Percentiles rank a stretch among this genome's conserved stretches.
Evolutionary conservation across 257 asterid species (phyloP).

Genomic region (Solanum chilense): DNA sequence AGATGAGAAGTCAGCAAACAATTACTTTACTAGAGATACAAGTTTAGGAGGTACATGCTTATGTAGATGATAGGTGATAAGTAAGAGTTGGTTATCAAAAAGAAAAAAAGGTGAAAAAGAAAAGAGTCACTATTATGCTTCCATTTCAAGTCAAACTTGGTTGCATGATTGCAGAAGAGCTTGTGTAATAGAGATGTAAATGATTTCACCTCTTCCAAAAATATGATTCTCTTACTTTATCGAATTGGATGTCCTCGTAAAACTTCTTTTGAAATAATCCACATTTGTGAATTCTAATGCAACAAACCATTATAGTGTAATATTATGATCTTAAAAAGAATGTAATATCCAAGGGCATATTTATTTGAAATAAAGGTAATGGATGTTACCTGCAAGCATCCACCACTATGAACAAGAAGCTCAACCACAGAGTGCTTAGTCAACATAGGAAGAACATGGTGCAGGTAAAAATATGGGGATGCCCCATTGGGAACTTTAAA

Average conservation of each 20-base stretch:
- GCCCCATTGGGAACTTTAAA: slow-evolving; percentile 63
- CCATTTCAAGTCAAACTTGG: background rate
- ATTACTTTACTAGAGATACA: background rate
- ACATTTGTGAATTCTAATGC: background rate
- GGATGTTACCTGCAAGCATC: slow-evolving; percentile 79
- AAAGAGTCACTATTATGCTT: background rate
- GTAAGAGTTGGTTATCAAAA: background rate
- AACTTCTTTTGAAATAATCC: background rate
- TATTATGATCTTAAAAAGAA: background rate
- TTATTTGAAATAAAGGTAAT: background rate
- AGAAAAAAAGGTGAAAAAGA: background rate
- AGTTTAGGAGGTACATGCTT: background rate
- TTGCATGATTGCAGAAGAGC: background rate
- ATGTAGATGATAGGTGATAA: background rate
- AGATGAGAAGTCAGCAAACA: background rate
- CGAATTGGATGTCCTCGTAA: background rate
- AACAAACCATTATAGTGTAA: background rate
- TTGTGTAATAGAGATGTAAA: background rate
- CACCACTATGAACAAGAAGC: slow-evolving; percentile 85
- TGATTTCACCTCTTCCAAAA: background rate
- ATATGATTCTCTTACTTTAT: background rate
- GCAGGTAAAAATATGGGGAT: slow-evolving; percentile 76
- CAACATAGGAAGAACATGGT: slow-evolving; percentile 80
- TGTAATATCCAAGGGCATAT: background rate
- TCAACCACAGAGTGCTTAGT: slow-evolving; percentile 80